Evolutionary conservation across 345 rosid genomes (phyloP), one percentile per base, ranked within the genome.

Genomic region (Pelargonium nanum): DNA sequence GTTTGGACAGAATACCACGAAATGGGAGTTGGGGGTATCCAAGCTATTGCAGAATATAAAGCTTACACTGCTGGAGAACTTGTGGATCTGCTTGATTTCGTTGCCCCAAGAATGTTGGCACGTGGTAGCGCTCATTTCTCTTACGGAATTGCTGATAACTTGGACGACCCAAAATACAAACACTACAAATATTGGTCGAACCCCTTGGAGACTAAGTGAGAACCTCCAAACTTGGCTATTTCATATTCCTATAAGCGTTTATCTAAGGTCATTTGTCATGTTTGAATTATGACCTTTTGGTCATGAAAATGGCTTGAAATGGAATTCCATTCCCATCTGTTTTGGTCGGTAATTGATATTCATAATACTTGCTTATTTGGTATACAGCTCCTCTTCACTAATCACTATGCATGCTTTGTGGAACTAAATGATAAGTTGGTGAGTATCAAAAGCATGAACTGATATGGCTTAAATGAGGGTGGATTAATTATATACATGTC

Each of bases 1-100:
- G 85, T 84, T 68, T 85, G 97, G 97, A 87, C 97, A 0, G 99
- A 93, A 70, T 93, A 93, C 69, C 88, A 89, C 74, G 97, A 89
- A 23, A 89, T 93, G 94, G 96, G 96, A 58, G 52, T 75, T 67
- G 87, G 77, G 68, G 97, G 97, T 59, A 78, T 89, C 66, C 80
- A 75, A 74, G 94, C 97, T 59, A 83, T 87, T 51, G 89, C 82
- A 28, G 96, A 87, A 72, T 79, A 85, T 65, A 89, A 83, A 77
- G 83, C 74, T 58, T 87, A 89, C 74, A 89, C 97, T 32, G 82
- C 92, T 58, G 88, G 74, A 26, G 73, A 83, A 19, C n/a, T 77
- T 61, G 19, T 87, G 54, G 94, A 93, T 66, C 79, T 93, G 70
- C 83, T 93, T 24, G 63, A 79, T 0, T 89, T 77, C 60, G 96